Conservation (phyloP, 73 alveolate species). For the Tetrahymena elliotti region DNA sequence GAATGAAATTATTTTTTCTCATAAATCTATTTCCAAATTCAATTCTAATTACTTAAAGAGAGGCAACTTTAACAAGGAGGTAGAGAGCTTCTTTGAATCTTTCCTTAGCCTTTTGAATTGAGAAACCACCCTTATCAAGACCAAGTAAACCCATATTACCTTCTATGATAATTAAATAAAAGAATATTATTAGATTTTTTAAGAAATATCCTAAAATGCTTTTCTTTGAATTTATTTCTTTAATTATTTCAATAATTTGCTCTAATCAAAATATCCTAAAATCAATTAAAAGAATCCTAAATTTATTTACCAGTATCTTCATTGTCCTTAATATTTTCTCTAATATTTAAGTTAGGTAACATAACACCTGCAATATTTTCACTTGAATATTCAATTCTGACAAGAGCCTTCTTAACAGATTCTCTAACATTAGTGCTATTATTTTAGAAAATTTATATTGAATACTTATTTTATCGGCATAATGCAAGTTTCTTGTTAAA, state of each 20-base stretch:
- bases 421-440: slow-evolving; percentile 47
- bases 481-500: no score
- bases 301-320: background rate
- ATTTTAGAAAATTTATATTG: background rate
- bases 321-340: slow-evolving; percentile 9
- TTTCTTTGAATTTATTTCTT: background rate
- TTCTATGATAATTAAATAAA: slow-evolving; percentile 38
- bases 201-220: background rate
- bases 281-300: background rate
- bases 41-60: slow-evolving; percentile 47
- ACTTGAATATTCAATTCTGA: slow-evolving; percentile 50
- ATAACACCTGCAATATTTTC: slow-evolving; percentile 82
- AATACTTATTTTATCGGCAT: background rate
- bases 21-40: background rate
- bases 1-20: background rate
- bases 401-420: slow-evolving; percentile 69
- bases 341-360: slow-evolving; percentile 39
- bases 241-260: background rate
- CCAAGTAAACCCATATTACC: slow-evolving; percentile 69
- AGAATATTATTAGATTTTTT: background rate
- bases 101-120: slow-evolving; percentile 72
- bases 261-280: background rate
- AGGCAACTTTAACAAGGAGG: slow-evolving; percentile 79
- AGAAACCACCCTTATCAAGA: slow-evolving; percentile 84
- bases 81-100: slow-evolving; percentile 64